phyloP scores from a whole-genome alignment of 768 basidiomycete genomes.

The Leucosporidium creatinivorum region DNA sequence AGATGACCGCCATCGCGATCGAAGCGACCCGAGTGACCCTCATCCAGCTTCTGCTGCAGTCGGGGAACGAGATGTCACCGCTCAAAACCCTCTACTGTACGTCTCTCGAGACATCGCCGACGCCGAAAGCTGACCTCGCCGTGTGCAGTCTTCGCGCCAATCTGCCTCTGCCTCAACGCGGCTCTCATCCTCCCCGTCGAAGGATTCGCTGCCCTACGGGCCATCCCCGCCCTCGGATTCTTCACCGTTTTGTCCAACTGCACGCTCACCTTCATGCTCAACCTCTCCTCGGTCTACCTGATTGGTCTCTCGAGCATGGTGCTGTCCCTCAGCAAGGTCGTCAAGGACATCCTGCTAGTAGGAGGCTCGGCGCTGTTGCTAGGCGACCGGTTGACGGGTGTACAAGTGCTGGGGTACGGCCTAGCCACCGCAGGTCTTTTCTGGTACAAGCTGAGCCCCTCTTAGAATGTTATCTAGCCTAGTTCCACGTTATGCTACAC shows the following conservation, averaged over 20 bases:
- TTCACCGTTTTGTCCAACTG: conserved; percentile 72
- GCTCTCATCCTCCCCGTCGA: conserved; percentile 79
- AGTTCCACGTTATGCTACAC: neutral
- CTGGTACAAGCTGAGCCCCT: conserved; percentile 9
- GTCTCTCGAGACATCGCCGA: no score
- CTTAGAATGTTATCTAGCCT: neutral
- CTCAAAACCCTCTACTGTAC: conserved; percentile 77
- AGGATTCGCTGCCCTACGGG: conserved; percentile 68
- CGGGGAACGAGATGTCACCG: conserved; percentile 90
- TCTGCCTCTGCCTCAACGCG: conserved; percentile 82
- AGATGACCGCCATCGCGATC: conserved; percentile 64
- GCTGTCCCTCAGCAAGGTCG: conserved; percentile 17
- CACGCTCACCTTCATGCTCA: conserved; percentile 73
- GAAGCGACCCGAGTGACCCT: conserved; percentile 89
- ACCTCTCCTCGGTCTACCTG: conserved; percentile 86
- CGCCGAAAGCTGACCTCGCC: no score
- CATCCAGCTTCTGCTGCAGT: conserved; percentile 82
- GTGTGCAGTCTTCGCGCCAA: conserved; percentile 67
- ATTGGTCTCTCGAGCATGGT: conserved; percentile 52
- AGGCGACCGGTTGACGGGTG: conserved; percentile 58
- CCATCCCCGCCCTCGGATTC: conserved; percentile 55
- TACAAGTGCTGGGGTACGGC: conserved; percentile 72
- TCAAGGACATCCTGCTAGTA: conserved; percentile 83
- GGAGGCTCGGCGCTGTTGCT: conserved; percentile 79
- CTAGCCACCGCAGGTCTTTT: conserved; percentile 56